Evolutionary conservation across 352 stramenopile genomes (phyloP), one percentile per base, ranked within the genome.

Genomic region (Elongisporangium anandrum): DNA sequence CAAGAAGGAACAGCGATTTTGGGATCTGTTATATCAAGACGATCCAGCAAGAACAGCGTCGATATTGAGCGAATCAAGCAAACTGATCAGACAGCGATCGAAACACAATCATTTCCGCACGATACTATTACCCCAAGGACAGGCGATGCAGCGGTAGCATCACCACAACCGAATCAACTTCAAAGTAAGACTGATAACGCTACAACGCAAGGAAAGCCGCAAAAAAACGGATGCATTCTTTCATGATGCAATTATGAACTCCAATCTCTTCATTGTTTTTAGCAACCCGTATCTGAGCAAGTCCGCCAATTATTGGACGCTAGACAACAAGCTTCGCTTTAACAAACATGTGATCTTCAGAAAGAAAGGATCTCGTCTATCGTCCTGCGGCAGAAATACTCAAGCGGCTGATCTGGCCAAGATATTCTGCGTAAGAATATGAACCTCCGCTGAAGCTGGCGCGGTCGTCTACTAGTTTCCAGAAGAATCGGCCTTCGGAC

Each of bases 401-500:
- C 72, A 92, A 60, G 54, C 87, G 85, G 57, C 73, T 94, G 66
- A 96, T 89, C 70, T 94, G 79, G 23, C 81, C 81, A 68, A 99
- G 88, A 75, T 98, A 99, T 77, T 99, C 97, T 48, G 90, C 83
- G 78, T 99, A 99, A 57, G 93, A 98, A 71, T 97, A 98, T 38
- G 95, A 98, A 24, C 97, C 97, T 24, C 97, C 97, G 38, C 86
- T 85, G 82, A 99, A 99, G 53, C 90, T 97, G 54, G 97, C 97
- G 57, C 96, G 87, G 78, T 99, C 97, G 81, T 99, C 97, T 50
- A 99, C 92, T 51, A 99, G 84, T 66, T 98, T 96, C 93, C 94
- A 93, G 72, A 95, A 99, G 77, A 98, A 99, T 39, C 94, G 89
- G 57, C 85, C 85, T 72, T 99, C 96, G 20, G 83, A 79, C 29